Base-by-base conservation (phyloP, 441 rosid genomes). In the Populus hybrid region DNA sequence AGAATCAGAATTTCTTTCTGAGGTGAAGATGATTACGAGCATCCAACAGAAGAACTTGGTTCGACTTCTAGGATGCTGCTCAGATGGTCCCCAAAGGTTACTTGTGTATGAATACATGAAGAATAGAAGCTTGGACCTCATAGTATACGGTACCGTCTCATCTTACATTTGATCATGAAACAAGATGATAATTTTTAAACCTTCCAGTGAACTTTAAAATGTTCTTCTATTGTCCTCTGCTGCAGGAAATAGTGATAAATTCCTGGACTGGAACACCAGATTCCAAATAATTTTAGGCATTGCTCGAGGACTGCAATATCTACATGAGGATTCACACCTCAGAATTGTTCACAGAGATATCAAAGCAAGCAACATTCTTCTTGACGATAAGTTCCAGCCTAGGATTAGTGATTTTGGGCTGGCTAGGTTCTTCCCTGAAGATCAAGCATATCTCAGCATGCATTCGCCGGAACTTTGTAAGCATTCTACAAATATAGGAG, bases 291-390 rank as follows among this genome's bases (percentile, higher is more conserved):
- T 91, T 5, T 28, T 85, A 7, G 91, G 93, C 50, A 77, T 91
- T 23, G 93, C 92, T 34, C 80, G 92, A 77, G 93, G 93, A 50
- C 81, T 91, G 77, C 92, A 90, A 71, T 90, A 88, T 83, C 77
- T 91, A 64, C 95, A 91, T 36, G 90, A 90, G 77, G 93, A 91
- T 80, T 89, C 93, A 2, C 90, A 87, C 72, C 59, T 81, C 61
- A 78, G 91, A 81, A 90, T 91, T 26, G 87, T 91, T 73, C 92
- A 87, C 14, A 84, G 93, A 83, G 93, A 88, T 84, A 88, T 91
- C 74, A 91, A 91, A 84, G 93, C 95, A 1, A 91, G 92, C 88
- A 91, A 90, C 82, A 83, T 91, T 80, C 93, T 91, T 79, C 91
- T 90, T 35, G 90, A 91, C 77, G 93, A 88, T 54, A 90, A 88